Evolutionary conservation across 2,329 filamentous ascomycete species (phyloP).

Genomic region (Rasamsonia emersonii): DNA sequence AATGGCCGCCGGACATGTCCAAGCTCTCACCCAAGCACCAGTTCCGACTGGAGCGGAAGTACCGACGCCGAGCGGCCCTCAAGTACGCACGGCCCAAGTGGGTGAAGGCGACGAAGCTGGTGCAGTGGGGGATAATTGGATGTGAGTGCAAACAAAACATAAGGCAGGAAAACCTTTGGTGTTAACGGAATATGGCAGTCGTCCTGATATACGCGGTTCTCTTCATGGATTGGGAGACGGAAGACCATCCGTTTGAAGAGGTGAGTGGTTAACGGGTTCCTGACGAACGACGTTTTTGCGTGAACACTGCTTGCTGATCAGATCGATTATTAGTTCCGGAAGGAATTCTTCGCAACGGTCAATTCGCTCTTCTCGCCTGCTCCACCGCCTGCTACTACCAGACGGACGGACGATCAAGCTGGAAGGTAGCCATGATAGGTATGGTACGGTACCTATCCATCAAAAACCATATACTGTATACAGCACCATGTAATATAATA

Average conservation of each 20-base stretch:
- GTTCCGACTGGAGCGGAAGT: conserved; percentile 59
- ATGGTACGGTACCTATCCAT: too few relatives aligned
- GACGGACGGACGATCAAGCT: conserved; percentile 5
- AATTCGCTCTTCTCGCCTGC: conserved; percentile 25
- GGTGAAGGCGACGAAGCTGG: conserved; percentile 49
- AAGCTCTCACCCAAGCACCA: conserved; percentile 57
- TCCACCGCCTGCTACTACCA: conserved; percentile 19
- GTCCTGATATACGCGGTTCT: conserved; percentile 35
- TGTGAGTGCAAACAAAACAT: conserved; percentile 32
- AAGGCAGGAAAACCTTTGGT: not conserved
- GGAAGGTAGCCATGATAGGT: too few relatives aligned
- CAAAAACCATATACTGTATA: too few relatives aligned
- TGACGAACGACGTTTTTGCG: not conserved
- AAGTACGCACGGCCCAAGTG: conserved; percentile 53
- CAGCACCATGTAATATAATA: too few relatives aligned
- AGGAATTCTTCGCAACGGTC: conserved; percentile 23
- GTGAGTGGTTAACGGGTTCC: conserved; percentile 27
- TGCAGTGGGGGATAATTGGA: conserved; percentile 47
- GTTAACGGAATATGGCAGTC: too few relatives aligned
- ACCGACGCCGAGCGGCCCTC: conserved; percentile 51
- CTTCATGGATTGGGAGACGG: conserved; percentile 38
- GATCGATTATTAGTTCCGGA: conserved; percentile 20
- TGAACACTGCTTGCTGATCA: conserved; percentile 6
- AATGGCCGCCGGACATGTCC: conserved; percentile 57
- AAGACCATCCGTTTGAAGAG: conserved; percentile 31